Conservation (phyloP, 192 early-diverging fungal genomes). For the Linnemannia hyalina region DNA sequence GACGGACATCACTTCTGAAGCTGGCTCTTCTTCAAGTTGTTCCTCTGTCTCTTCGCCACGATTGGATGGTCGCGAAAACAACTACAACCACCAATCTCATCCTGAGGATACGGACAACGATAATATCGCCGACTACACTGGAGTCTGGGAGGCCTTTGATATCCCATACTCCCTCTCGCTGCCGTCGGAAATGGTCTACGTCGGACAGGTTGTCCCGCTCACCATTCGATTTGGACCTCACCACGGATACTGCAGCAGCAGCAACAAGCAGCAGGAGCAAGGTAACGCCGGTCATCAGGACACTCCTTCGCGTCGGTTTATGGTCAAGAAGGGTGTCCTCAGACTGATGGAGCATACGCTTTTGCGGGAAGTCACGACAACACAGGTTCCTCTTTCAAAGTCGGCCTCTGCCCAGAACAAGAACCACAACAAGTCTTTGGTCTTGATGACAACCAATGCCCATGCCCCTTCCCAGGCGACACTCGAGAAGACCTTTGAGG, state of each 20-base stretch:
- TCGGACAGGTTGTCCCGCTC: constrained; percentile 35
- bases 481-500: background rate
- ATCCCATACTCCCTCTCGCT: constrained; percentile 38
- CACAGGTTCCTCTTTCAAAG: background rate
- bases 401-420: background rate
- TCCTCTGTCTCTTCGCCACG: background rate
- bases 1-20: background rate
- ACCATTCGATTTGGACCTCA: constrained; percentile 28
- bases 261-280: background rate
- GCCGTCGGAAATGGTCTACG: constrained; percentile 33
- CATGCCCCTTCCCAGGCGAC: background rate
- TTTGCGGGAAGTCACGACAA: constrained; percentile 30
- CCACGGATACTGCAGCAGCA: background rate
- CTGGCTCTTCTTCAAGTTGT: background rate
- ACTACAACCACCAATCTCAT: background rate
- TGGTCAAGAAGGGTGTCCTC: constrained; percentile 47
- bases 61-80: background rate
- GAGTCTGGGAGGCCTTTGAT: constrained; percentile 49
- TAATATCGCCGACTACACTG: constrained; percentile 34
- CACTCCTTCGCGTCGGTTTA: constrained; percentile 20
- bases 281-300: background rate
- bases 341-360: constrained; percentile 44
- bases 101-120: background rate
- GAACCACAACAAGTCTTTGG: background rate
- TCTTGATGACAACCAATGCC: background rate